Evolutionary conservation across 345 rosid species (phyloP), one percentile per base, ranked within the genome.

Genomic region (Moringa oleifera): DNA sequence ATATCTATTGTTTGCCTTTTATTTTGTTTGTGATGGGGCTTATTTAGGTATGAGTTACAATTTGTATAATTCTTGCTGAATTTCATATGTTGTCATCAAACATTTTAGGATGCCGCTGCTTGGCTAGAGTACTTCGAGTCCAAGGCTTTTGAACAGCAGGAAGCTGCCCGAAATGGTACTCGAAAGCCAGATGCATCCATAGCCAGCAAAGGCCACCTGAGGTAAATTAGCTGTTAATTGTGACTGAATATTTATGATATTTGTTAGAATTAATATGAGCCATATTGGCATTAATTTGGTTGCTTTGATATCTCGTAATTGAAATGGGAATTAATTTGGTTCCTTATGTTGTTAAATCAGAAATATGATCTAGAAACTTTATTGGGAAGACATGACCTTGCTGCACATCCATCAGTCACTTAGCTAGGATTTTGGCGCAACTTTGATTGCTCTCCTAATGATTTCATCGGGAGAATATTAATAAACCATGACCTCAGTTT

Each of bases 61-160:
- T 53, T 28, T 33, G 13, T 31, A 57, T 58, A 23, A 54, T 12
- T 60, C 46, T 54, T 20, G 55, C 17, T 18, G 23, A 25, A 18
- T 25, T 6, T 56, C 0, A 41, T 21, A 4, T 61, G 18, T 58
- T 75, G 62, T 46, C 25, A 62, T 70, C 61, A 64, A 77, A 74
- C 72, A 23, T 61, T 75, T 58, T 81, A 94, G 99, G 99, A 94
- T 80, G 97, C 99, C 68, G 97, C 99, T 69, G 99, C 99, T 70
- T 94, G 99, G 99, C 92, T 94, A 54, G 99, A 90, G 76, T 90
- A 94, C 76, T 94, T 94, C 58, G 99, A 94, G 75, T 88, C 97
- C 62, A 94, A 94, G 84, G 95, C 92, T 61, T 85, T 88, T 65
- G 97, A 94, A 73, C 99, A 94, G 77, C 99, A 90, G 80, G 99